Base-by-base conservation (phyloP, 2,329 filamentous ascomycete genomes). In the Apiospora arundinis region DNA sequence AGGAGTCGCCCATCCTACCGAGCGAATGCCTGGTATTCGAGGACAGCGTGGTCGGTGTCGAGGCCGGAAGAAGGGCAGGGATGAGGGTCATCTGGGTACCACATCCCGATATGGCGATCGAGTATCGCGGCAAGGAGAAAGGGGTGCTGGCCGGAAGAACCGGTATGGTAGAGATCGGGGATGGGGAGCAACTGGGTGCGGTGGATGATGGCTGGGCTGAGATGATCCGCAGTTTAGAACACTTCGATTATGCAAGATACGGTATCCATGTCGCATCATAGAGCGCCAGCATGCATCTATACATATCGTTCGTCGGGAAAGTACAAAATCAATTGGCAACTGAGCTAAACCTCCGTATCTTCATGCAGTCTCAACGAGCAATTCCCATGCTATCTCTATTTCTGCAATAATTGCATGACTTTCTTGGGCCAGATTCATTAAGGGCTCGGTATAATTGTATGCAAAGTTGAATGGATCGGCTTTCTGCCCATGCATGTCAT, bases 71-170 rank as follows among this genome's bases (percentile, higher is more conserved):
- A 70, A 85, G 92, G 75, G 92, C 92, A 0, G 92, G 92, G 0
- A 94, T 94, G 92, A 86, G 92, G 76, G 90, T 91, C 3, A 84
- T 93, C 2, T 94, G 92, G 92, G 89, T 89, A 72, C 92, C 92
- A 25, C 91, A 94, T 80, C 85, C 85, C 4, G 90, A 85, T 45
- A 75, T 94, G 68, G 79, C 78, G 7, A 73, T 68, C 0, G 81
- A 83, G 74, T 84, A 82, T 75, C 70, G 74, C 45, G 76, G 72
- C 1, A 78, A 71, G 44, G 72, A 79, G 70, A 74, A 75, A 40
- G 77, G 77, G 40, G 77, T 80, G 4, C 74, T 81, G 12, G 78
- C 79, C n/a, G 80, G 79, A 25, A 78, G 76, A 63, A 77, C 74
- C 21, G 75, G 74, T 16, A 56, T 78, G 28, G 72, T 74, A 37